These are phyloP conservation scores for Marchantia polymorpha DNA, from an alignment of 225 moss, liverwort and hornwort species.

Conservation along the genomic window DNA sequence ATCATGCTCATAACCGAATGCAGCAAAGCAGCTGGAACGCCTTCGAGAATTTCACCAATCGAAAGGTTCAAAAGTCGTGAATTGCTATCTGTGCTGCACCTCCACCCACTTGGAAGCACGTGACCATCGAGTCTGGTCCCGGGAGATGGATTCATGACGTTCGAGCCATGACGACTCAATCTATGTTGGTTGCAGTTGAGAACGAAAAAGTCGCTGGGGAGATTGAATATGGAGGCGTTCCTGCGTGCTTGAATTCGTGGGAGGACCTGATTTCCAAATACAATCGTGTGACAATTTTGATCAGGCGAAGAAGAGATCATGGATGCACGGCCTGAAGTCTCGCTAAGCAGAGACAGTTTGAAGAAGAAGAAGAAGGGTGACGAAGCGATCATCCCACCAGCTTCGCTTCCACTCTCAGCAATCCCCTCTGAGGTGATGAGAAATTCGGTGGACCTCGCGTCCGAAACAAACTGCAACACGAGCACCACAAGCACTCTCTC, in stretches of 20 bases:
- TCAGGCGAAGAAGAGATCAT: conserved; percentile 38
- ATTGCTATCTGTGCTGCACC: conserved; percentile 65
- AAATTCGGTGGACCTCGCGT: conserved; percentile 89
- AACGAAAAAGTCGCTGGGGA: conserved; percentile 16
- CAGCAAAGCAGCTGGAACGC: conserved; percentile 66
- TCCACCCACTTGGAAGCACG: conserved; percentile 49
- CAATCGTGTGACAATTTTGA: conserved; percentile 41
- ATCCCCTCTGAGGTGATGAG: conserved; percentile 78
- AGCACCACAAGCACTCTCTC: no score
- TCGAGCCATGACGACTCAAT: no score
- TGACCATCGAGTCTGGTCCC: conserved; percentile 74
- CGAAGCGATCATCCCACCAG: conserved; percentile 71
- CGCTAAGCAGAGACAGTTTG: conserved; percentile 8
- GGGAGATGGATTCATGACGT: no score
- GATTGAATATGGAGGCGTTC: background rate
- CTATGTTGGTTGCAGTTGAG: conserved; percentile 50
- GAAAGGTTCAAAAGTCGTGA: conserved; percentile 83
- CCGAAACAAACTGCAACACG: conserved; percentile 57
- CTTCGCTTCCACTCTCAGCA: conserved; percentile 84
- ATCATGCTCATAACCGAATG: conserved; percentile 91
- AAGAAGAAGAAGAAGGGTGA: conserved; percentile 6
- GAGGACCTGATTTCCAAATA: conserved; percentile 12
- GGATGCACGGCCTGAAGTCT: background rate
- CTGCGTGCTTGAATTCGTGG: conserved; percentile 8
- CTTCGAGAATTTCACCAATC: conserved; percentile 67